Base-by-base conservation (phyloP, 2,329 filamentous ascomycete species). In the Sporothrix brasiliensis region DNA sequence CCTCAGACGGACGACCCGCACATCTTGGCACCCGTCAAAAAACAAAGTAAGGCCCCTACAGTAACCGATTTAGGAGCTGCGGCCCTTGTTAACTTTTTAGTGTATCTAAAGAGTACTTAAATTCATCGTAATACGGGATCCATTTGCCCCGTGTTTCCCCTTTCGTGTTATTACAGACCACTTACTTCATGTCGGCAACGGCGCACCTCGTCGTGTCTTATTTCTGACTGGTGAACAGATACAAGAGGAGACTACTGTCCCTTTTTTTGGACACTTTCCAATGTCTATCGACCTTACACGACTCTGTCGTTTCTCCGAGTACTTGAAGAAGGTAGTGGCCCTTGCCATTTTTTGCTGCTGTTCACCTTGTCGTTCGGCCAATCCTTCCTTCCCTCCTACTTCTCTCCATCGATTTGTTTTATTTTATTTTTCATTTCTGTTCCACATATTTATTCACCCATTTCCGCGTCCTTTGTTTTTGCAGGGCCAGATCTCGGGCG, bases 101-200 rank as follows among this genome's bases (percentile, higher is more conserved):
- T 54, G 52, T 11, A 11, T 24, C 52, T 4, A 52, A 13, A 24
- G 6, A 24, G 10, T 13, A n/a, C n/a, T 16, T 16, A n/a, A n/a
- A n/a, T n/a, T 34, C 30, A 19, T 27, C 14, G 47, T 67, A 39
- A 60, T 60, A 44, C 65, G 65, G 65, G 4, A 19, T n/a, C 30
- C 50, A 44, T 67, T 67, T 67, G 27, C 65, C n/a, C 65, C 65
- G 65, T 67, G 47, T 67, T 54, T 34, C 16, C 61, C 61, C 9
- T 34, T 9, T 30, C 41, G 60, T 24, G 21, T 30, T 19, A 58
- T 34, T 58, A 7, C 13, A 61, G 44, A 24, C 41, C 61, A 6
- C 24, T 24, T 9, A 9, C 61, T 52, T n/a, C n/a, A n/a, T n/a
- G 61, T 66, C 61, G 27, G 27, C 61, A 27, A 66, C 65, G 50